phyloP scores from a whole-genome alignment of 2,329 filamentous ascomycete genomes.

The Drechslera avenae region DNA sequence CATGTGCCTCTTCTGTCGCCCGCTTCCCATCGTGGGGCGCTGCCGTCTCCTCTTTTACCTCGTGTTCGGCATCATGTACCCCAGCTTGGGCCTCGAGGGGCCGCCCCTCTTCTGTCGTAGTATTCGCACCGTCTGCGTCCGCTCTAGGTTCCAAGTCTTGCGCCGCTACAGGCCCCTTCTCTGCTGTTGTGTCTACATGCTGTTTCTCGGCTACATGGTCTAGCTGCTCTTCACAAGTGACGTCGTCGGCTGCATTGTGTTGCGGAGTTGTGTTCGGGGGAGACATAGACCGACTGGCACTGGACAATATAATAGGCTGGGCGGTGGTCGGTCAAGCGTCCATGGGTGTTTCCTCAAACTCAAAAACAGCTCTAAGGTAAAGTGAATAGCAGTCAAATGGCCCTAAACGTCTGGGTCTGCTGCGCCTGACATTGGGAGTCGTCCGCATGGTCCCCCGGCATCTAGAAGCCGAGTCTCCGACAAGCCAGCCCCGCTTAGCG shows the following conservation, averaged over 20 bases:
- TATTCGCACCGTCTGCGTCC: conserved; percentile 2
- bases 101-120: conserved; percentile 31
- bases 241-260: conserved; percentile 34
- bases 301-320: conserved; percentile 7
- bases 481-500: conserved; percentile 8
- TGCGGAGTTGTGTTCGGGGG: conserved; percentile 38
- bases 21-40: not conserved
- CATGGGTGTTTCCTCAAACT: conserved; percentile 27
- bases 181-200: conserved; percentile 4
- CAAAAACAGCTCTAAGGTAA: conserved; percentile 7
- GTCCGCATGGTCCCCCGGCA: conserved; percentile 29
- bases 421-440: conserved; percentile 15
- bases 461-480: conserved; percentile 28
- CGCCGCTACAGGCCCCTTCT: not conserved
- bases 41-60: conserved; percentile 1
- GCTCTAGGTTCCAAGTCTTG: not conserved
- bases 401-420: conserved; percentile 17
- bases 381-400: conserved; percentile 6
- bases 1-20: not conserved
- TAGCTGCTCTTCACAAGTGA: conserved; percentile 25
- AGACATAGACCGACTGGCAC: conserved; percentile 45
- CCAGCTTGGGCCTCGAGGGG: conserved; percentile 12
- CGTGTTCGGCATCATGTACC: conserved; percentile 11
- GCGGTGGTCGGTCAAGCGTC: conserved; percentile 19
- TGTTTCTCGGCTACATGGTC: conserved; percentile 18